These are phyloP conservation scores for Microdochium bolleyi DNA, from an alignment of 2,329 filamentous ascomycete genomes.

Conservation along the genomic window DNA sequence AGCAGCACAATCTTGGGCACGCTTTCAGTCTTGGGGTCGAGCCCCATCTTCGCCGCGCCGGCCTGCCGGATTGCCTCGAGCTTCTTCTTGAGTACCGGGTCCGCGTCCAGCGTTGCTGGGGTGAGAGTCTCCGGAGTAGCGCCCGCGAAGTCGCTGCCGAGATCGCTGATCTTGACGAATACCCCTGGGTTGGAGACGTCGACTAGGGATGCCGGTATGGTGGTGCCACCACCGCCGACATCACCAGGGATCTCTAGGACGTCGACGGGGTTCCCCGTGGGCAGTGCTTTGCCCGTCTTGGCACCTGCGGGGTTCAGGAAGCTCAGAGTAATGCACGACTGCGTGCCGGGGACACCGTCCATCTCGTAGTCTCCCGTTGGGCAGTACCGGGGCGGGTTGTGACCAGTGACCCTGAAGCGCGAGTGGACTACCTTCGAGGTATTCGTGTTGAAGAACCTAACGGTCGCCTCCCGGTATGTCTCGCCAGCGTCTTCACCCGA, in stretches of 20 bases:
- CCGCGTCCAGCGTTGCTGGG: slow-evolving; percentile 20
- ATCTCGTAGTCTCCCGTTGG: slow-evolving; percentile 25
- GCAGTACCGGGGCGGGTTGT: slow-evolving; percentile 14
- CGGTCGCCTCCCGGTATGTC: slow-evolving; percentile 9
- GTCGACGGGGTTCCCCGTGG: slow-evolving; percentile 28
- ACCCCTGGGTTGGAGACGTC: slow-evolving; percentile 34
- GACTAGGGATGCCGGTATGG: slow-evolving; percentile 25
- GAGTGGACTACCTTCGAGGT: slow-evolving; percentile 24
- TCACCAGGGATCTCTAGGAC: slow-evolving; percentile 16
- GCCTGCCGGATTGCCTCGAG: slow-evolving; percentile 27
- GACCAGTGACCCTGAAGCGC: slow-evolving; percentile 23
- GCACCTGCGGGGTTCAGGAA: slow-evolving; percentile 31
- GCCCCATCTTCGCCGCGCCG: slow-evolving; percentile 29
- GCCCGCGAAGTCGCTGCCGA: slow-evolving; percentile 13
- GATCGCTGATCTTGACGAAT: slow-evolving; percentile 24
- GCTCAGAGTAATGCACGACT: slow-evolving; percentile 24
- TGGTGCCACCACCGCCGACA: neutral
- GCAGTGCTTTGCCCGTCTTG: slow-evolving; percentile 28
- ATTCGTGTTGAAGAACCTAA: slow-evolving; percentile 23
- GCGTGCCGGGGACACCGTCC: slow-evolving; percentile 29
- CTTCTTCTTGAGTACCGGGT: slow-evolving; percentile 16
- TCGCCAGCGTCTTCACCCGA: neutral
- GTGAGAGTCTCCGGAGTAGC: slow-evolving; percentile 8
- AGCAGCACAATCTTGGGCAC: slow-evolving; percentile 38
- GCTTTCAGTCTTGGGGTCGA: slow-evolving; percentile 25